Evolutionary conservation across 768 basidiomycete species (phyloP), one percentile per base, ranked within the genome.

Genomic region (Mycena amicta): DNA sequence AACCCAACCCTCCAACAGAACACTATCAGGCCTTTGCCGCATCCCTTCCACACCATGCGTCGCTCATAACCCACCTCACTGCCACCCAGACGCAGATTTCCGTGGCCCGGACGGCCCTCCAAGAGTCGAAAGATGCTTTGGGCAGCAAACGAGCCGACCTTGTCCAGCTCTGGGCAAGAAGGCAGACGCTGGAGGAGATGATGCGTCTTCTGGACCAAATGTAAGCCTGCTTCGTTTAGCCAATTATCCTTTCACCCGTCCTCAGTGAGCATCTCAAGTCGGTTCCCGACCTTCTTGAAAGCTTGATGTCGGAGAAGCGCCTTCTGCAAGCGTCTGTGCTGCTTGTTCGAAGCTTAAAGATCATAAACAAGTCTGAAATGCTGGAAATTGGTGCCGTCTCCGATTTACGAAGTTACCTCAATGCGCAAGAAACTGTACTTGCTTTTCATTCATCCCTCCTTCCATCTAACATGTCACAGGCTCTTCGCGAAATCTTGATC

Each of bases 121-220:
- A 85, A 46, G 93, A 94, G 69, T 82, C 89, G 1, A 93, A 91
- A 65, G 92, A 93, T 55, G 79, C 84, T 0, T 74, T 93, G 15
- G 89, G 91, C 18, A 88, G 78, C 64, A 93, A 92, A 70, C 84
- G 93, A 46, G 87, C 92, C 3, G 97, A 95, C 69, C 85, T 96
- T 28, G 93, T 88, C 46, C 94, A 92, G 67, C 78, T 98, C 26
- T 95, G 93, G 89, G 82, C 88, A 30, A 81, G 95, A 66, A 90
- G 92, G 53, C 91, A 95, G 67, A 89, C 85, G n/a, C 74, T 98
- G 20, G 91, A 96, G 67, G 97, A 98, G 72, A 98, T 98, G 94
- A 82, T 95, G 67, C 85, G 85, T 43, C 80, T 98, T n/a, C 70
- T 99, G 61, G 95, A 98, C 70, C 90, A 93, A 68, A 96, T 98